Evolutionary conservation across 1,139 yeast genomes (phyloP).

Genomic region (Waltiozyma sp.): DNA sequence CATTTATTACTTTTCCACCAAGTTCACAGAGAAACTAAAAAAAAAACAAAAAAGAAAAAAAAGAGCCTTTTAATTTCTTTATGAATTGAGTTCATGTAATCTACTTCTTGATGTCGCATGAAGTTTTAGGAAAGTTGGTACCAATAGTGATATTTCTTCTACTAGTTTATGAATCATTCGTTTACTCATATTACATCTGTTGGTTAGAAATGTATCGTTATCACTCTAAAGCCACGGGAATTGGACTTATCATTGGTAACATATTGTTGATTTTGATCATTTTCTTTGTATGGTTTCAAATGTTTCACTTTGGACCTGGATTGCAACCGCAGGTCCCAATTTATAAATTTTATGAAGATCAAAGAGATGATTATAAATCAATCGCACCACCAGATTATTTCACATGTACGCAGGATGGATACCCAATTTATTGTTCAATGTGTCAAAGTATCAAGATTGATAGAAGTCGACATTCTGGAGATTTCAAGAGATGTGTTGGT

Average conservation of each 20-base stretch:
- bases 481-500: too few species aligned
- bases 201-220: constrained; percentile 13
- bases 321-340: constrained; percentile 19
- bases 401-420: constrained; percentile 47
- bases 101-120: background rate
- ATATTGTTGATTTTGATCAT: constrained; percentile 15
- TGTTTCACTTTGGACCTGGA: constrained; percentile 22
- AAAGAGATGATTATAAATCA: constrained; percentile 10
- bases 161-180: constrained; percentile 14
- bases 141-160: constrained; percentile 2
- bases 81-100: too few species aligned
- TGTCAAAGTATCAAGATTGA: too few species aligned
- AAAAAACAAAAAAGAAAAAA: too few species aligned
- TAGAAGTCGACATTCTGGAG: too few species aligned
- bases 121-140: background rate
- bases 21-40: too few species aligned
- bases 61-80: too few species aligned
- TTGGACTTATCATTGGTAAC: constrained; percentile 22
- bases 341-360: constrained; percentile 17
- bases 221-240: constrained; percentile 16
- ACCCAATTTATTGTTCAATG: constrained; percentile 47
- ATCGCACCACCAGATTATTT: constrained; percentile 38
- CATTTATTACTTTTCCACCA: too few species aligned
- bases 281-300: constrained; percentile 18
- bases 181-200: constrained; percentile 14